Evolutionary conservation across 768 basidiomycete genomes (phyloP), one percentile per base, ranked within the genome.

Genomic region (Tubosaeta sp.): DNA sequence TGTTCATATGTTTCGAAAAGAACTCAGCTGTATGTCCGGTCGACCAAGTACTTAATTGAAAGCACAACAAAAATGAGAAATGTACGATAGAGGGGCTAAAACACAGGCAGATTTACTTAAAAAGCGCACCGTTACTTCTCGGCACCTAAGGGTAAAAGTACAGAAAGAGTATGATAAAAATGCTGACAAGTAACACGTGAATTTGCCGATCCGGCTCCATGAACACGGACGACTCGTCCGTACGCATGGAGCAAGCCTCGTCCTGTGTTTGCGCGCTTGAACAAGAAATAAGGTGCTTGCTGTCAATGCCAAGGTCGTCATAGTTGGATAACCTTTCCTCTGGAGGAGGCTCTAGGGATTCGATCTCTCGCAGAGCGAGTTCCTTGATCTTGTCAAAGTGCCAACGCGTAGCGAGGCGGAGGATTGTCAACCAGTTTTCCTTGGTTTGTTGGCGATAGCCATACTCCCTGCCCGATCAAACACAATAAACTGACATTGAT

Each of bases 311-410:
- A 56, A 79, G 75, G 6, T 65, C 63, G 10, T 83, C 82, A 53
- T 86, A 87, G 1, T 82, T 63, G 0, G 74, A 71, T 44, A 87
- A 77, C 13, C 81, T 76, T 1, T 80, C 73, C 0, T 83, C 75
- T 3, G 76, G 71, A 0, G 71, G 62, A 38, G 84, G 71, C 0
- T 60, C 32, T 8, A 77, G 71, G 52, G 71, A 71, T 49, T 80
- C 78, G 0, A 86, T 68, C 56, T 85, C 77, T 3, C 82, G 77
- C 2, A 83, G 57, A 0, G 83, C 82, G 6, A 72, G 76, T 45
- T 57, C 68, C 49, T 65, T 79, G 36, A 84, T 75, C 50, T 79
- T 72, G 0, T 64, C 58, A 50, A 87, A 87, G 0, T 57, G 43
- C 84, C 84, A 89, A 12, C 71, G 69, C 12, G 76, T 65, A 0